phyloP scores from a whole-genome alignment of 306 rosid species.

The Vigna radiata region DNA sequence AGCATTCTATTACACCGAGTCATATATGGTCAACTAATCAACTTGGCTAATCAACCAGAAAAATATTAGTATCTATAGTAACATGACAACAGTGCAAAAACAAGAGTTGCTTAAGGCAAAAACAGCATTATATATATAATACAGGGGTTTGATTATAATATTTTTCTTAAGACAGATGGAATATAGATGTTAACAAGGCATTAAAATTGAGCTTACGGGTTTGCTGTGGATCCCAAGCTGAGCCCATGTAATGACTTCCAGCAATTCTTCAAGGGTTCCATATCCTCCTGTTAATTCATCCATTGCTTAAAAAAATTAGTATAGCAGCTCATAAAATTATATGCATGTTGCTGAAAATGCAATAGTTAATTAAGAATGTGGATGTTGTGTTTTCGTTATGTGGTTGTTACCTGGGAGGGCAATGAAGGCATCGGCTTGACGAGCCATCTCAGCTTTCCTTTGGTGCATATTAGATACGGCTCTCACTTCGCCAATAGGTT shows the following conservation, averaged over 20 bases:
- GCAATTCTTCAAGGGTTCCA: slow-evolving; percentile 97
- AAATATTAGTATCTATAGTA: not conserved
- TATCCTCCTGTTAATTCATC: slow-evolving; percentile 71
- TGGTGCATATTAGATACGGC: slow-evolving; percentile 96
- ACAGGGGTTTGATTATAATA: no score
- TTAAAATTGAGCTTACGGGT: slow-evolving; percentile 65
- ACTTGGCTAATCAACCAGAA: not conserved
- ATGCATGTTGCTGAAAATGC: not conserved
- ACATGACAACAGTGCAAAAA: not conserved
- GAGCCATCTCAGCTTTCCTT: slow-evolving; percentile 98
- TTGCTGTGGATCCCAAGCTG: slow-evolving; percentile 97
- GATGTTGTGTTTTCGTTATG: not conserved
- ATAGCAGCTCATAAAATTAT: not conserved
- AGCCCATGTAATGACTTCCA: slow-evolving; percentile 99
- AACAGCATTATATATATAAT: no score
- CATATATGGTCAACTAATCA: not conserved
- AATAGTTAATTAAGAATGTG: not conserved
- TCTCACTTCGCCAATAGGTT: slow-evolving; percentile 89
- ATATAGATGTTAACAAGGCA: no score
- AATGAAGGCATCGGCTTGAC: slow-evolving; percentile 96
- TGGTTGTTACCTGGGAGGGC: slow-evolving; percentile 82
- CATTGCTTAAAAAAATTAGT: not conserved
- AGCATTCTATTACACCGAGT: not conserved
- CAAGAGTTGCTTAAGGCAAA: no score
- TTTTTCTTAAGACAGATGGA: no score